These are phyloP conservation scores for Septoria linicola DNA, from an alignment of 2,329 filamentous ascomycete species.

Conservation along the genomic window DNA sequence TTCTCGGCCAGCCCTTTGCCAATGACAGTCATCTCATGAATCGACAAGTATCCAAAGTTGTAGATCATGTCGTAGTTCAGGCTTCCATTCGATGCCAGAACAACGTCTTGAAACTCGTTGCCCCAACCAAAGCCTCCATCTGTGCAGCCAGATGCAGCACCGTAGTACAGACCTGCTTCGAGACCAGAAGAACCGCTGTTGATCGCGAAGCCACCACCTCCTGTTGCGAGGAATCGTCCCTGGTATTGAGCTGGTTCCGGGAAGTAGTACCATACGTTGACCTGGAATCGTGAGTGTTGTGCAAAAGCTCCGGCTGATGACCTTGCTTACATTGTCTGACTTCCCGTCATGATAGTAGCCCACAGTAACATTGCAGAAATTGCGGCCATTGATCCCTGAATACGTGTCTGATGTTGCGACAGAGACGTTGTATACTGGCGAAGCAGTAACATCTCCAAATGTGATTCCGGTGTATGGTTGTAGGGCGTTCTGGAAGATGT, in stretches of 20 bases:
- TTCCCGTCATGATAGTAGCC: slow-evolving; percentile 46
- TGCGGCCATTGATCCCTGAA: slow-evolving; percentile 16
- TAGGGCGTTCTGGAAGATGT: slow-evolving; percentile 8
- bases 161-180: slow-evolving; percentile 43
- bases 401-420: slow-evolving; percentile 20
- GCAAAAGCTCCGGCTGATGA: slow-evolving; percentile 13
- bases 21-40: slow-evolving; percentile 53
- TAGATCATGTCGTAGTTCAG: slow-evolving; percentile 52
- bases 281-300: slow-evolving; percentile 9
- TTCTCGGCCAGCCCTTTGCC: slow-evolving; percentile 46
- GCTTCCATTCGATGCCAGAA: slow-evolving; percentile 45
- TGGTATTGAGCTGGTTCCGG: slow-evolving; percentile 46
- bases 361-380: slow-evolving; percentile 42
- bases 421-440: slow-evolving; percentile 17
- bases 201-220: slow-evolving; percentile 46
- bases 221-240: slow-evolving; percentile 49
- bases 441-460: slow-evolving; percentile 19
- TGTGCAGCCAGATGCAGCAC: slow-evolving; percentile 51
- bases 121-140: slow-evolving; percentile 51
- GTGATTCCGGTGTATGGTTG: slow-evolving; percentile 11
- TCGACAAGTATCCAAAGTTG: slow-evolving; percentile 53
- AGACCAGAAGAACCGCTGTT: slow-evolving; percentile 34
- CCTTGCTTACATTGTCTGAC: slow-evolving; percentile 14
- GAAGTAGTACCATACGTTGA: slow-evolving; percentile 39
- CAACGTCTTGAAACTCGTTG: slow-evolving; percentile 8